Evolutionary conservation across 768 basidiomycete species (phyloP).

Genomic region (Podaxis sp.): DNA sequence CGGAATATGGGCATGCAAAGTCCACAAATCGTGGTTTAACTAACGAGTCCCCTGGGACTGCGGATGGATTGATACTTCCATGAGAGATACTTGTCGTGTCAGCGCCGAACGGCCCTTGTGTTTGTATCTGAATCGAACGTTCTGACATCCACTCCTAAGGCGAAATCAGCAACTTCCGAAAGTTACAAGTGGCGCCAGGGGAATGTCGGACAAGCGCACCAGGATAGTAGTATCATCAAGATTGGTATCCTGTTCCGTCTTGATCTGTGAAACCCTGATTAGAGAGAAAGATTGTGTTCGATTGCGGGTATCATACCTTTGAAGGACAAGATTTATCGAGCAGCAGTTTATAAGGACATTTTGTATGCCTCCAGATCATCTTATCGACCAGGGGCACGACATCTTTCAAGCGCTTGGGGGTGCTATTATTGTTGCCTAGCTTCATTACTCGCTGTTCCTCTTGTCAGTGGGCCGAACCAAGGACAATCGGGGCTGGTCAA

Average conservation of each 20-base stretch:
- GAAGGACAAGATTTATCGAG: slow-evolving; percentile 71
- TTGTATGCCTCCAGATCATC: slow-evolving; percentile 64
- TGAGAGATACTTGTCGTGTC: slow-evolving; percentile 48
- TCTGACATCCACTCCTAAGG: slow-evolving; percentile 77
- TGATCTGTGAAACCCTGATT: not conserved
- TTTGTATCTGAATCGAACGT: slow-evolving; percentile 50
- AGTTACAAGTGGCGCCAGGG: not conserved
- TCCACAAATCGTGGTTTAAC: slow-evolving; percentile 80
- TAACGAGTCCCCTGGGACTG: slow-evolving; percentile 47
- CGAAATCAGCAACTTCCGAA: slow-evolving; percentile 4
- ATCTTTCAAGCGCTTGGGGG: slow-evolving; percentile 70
- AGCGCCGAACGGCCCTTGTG: slow-evolving; percentile 44
- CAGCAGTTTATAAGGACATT: slow-evolving; percentile 69
- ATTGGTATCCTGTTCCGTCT: slow-evolving; percentile 25
- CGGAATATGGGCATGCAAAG: slow-evolving; percentile 63
- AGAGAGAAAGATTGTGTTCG: not conserved
- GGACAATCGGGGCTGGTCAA: not conserved
- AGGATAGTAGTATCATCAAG: slow-evolving; percentile 67
- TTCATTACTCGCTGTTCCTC: slow-evolving; percentile 15
- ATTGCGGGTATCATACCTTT: slow-evolving; percentile 47
- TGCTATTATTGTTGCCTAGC: slow-evolving; percentile 50
- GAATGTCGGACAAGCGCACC: slow-evolving; percentile 34
- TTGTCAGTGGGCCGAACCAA: not conserved
- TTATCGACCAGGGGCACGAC: slow-evolving; percentile 55
- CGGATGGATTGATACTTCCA: slow-evolving; percentile 48